These are phyloP conservation scores for Metschnikowia aberdeeniae DNA, from an alignment of 805 yeast species.

Conservation along the genomic window DNA sequence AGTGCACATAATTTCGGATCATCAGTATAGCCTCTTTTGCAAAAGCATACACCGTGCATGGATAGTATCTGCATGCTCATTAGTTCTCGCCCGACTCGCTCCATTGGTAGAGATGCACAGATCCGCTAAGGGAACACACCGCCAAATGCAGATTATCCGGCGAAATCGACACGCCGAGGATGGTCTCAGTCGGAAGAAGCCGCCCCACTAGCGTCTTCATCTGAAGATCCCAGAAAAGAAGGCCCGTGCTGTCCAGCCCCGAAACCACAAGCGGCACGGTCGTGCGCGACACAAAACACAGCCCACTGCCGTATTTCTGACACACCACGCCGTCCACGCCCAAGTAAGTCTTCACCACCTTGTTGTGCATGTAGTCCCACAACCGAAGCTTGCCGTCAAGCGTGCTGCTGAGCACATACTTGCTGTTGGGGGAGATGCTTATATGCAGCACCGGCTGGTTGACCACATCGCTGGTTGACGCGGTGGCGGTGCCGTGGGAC, in stretches of 20 bases:
- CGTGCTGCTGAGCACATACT: slow-evolving; percentile 70
- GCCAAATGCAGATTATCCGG: slow-evolving; percentile 36
- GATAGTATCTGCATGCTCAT: too few relatives aligned
- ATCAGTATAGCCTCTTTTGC: too few relatives aligned
- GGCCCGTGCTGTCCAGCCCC: slow-evolving; percentile 54
- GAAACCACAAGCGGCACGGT: slow-evolving; percentile 46
- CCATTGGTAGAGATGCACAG: slow-evolving; percentile 13
- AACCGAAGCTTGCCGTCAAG: slow-evolving; percentile 73
- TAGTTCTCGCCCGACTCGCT: not conserved
- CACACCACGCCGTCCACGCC: slow-evolving; percentile 33
- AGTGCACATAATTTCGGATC: too few relatives aligned
- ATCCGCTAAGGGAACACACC: slow-evolving; percentile 20
- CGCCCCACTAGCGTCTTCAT: slow-evolving; percentile 44
- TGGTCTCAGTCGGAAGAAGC: slow-evolving; percentile 23
- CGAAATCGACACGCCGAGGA: slow-evolving; percentile 40
- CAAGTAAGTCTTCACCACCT: slow-evolving; percentile 68
- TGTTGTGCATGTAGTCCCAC: slow-evolving; percentile 84
- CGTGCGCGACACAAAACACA: slow-evolving; percentile 44
- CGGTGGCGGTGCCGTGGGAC: slow-evolving; percentile 55
- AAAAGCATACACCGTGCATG: not conserved
- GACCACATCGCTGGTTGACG: slow-evolving; percentile 46
- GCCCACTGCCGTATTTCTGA: slow-evolving; percentile 50
- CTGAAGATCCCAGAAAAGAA: slow-evolving; percentile 67
- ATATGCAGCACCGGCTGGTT: slow-evolving; percentile 74
- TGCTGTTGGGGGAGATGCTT: slow-evolving; percentile 74